A percentile compares a stretch with the other conserved stretches of the same genome.
Conservation (phyloP, 108 stramenopile genomes). For the Hondaea fermentalgiana region DNA sequence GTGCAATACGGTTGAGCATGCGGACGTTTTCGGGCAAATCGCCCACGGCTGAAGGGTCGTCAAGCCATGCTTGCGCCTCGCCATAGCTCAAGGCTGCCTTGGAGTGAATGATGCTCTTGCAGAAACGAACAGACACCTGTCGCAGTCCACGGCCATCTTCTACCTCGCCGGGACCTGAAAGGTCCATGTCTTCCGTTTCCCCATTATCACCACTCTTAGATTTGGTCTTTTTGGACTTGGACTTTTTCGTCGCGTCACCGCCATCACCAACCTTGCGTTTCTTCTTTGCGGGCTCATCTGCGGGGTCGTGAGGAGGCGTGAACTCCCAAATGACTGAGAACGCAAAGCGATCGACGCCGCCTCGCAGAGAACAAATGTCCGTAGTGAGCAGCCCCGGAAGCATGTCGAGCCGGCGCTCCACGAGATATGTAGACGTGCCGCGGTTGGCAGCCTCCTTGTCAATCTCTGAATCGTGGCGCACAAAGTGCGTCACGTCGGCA, state of each 20-base stretch:
- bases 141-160: not conserved
- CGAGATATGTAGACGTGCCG: conserved; percentile 93
- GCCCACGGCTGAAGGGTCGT: conserved; percentile 61
- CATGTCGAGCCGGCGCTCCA: conserved; percentile 95
- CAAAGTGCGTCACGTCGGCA: conserved; percentile 97
- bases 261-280: not conserved
- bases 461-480: conserved; percentile 77
- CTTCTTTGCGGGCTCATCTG: not conserved
- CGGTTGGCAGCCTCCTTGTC: conserved; percentile 91
- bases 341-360: conserved; percentile 79
- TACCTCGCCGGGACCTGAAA: not conserved
- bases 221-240: not conserved
- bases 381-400: conserved; percentile 86
- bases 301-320: conserved; percentile 30
- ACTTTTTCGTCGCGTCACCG: not conserved
- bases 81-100: conserved; percentile 89
- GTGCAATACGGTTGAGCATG: not conserved
- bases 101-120: conserved; percentile 85
- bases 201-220: not conserved
- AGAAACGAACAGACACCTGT: conserved; percentile 71
- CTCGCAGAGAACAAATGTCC: conserved; percentile 85
- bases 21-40: not conserved
- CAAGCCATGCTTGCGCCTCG: conserved; percentile 86
- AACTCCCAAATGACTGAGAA: conserved; percentile 85
- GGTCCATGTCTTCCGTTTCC: not conserved